These are phyloP conservation scores for Biscogniauxia marginata DNA, from an alignment of 2,329 filamentous ascomycete species.

Conservation along the genomic window DNA sequence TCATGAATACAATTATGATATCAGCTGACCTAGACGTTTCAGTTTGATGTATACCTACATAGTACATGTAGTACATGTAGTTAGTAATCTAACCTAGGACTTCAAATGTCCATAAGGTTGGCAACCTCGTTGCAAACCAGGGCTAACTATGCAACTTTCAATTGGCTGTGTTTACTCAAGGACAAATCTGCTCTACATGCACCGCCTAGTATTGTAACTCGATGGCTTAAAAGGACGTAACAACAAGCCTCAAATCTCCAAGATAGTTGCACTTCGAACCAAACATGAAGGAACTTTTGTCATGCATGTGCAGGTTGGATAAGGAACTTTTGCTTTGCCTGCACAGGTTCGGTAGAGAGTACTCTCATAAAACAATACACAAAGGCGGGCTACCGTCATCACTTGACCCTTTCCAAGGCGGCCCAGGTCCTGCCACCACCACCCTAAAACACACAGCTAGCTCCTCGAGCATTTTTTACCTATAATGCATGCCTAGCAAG, in stretches of 20 bases:
- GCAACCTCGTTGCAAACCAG: too few species aligned
- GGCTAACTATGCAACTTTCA: too few species aligned
- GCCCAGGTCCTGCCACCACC: background rate
- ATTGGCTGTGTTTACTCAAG: too few species aligned
- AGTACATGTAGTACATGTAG: too few species aligned
- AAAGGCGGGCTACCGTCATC: background rate
- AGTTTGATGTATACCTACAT: background rate
- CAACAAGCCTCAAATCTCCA: too few species aligned
- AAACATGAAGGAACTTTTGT: background rate
- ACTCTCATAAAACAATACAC: background rate
- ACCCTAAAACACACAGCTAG: background rate
- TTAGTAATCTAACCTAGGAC: too few species aligned
- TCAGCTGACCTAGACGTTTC: background rate
- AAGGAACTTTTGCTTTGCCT: background rate
- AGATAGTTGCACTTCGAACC: background rate
- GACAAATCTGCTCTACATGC: too few species aligned
- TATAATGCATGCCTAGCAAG: conserved; percentile 3
- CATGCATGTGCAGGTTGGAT: background rate
- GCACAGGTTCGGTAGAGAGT: background rate
- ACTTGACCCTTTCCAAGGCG: background rate
- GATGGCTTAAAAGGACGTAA: too few species aligned
- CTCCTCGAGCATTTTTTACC: background rate
- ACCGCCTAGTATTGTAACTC: too few species aligned
- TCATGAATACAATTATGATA: background rate
- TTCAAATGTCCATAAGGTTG: too few species aligned